These are phyloP conservation scores for Microdochium trichocladiopsis DNA, from an alignment of 2,329 filamentous ascomycete species.

Conservation along the genomic window DNA sequence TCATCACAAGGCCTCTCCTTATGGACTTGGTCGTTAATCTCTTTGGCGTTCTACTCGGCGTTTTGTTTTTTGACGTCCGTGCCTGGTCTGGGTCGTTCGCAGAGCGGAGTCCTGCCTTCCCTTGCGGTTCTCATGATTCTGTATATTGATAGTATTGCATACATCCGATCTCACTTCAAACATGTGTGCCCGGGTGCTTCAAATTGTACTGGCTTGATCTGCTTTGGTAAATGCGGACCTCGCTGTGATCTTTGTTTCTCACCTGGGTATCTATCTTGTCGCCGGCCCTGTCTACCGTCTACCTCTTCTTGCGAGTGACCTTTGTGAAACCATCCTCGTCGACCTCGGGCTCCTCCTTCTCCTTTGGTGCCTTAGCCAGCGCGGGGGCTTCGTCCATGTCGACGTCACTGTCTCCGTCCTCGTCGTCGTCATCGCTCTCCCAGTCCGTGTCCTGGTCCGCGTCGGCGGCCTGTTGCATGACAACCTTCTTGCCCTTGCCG, in stretches of 20 bases:
- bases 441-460: slow-evolving; percentile 28
- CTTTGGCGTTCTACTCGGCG: background rate
- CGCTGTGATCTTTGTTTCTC: too few species aligned
- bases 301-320: slow-evolving; percentile 51
- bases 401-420: slow-evolving; percentile 52
- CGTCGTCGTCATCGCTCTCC: slow-evolving; percentile 47
- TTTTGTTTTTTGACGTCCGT: background rate
- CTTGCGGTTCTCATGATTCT: background rate
- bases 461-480: slow-evolving; percentile 20
- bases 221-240: too few species aligned
- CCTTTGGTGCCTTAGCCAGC: slow-evolving; percentile 47
- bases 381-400: slow-evolving; percentile 65
- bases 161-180: background rate
- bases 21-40: background rate
- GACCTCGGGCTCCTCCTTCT: slow-evolving; percentile 62
- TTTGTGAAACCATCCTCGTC: slow-evolving; percentile 79
- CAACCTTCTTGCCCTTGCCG: slow-evolving; percentile 51
- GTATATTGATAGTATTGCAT: background rate
- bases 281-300: slow-evolving; percentile 2
- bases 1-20: background rate
- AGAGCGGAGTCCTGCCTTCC: background rate
- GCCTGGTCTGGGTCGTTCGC: background rate
- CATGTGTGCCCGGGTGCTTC: background rate
- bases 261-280: background rate
- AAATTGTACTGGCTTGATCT: background rate